A percentile compares a stretch with the other conserved stretches of the same genome.
Conservation (phyloP, 164 flowering plant genomes). For the Hamamelis virginiana region DNA sequence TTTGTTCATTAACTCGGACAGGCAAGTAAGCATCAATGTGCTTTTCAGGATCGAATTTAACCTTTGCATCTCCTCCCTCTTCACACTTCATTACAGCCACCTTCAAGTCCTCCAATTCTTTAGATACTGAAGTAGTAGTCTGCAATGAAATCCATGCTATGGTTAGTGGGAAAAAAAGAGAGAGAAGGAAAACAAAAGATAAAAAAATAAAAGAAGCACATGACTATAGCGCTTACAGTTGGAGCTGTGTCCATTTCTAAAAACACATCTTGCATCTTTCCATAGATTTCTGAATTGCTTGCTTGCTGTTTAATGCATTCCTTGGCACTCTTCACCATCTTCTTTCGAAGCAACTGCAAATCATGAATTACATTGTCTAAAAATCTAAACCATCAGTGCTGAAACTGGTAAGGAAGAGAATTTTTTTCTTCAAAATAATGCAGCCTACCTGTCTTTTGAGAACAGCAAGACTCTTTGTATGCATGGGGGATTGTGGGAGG, state of each 20-base stretch:
- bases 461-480: conserved; percentile 48
- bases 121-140: conserved; percentile 19
- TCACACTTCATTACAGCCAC: conserved; percentile 43
- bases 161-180: not conserved
- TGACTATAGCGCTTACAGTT: conserved; percentile 19
- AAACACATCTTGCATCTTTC: conserved; percentile 52
- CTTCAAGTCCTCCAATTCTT: conserved; percentile 45
- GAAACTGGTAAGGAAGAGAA: not conserved
- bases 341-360: conserved; percentile 40
- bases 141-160: conserved; percentile 13
- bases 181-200: not conserved
- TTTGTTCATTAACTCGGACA: conserved; percentile 63
- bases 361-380: not conserved
- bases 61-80: conserved; percentile 27
- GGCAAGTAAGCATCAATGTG: conserved; percentile 55
- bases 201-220: not conserved
- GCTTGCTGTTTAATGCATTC: conserved; percentile 38
- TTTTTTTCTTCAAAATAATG: not conserved
- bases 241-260: conserved; percentile 46
- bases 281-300: conserved; percentile 44
- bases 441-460: conserved; percentile 35
- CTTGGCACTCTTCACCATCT: conserved; percentile 49
- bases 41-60: conserved; percentile 39
- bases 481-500: conserved; percentile 54
- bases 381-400: conserved; percentile 1